Conservation (phyloP, 2,329 filamentous ascomycete species). For the Diaporthe amygdali region DNA sequence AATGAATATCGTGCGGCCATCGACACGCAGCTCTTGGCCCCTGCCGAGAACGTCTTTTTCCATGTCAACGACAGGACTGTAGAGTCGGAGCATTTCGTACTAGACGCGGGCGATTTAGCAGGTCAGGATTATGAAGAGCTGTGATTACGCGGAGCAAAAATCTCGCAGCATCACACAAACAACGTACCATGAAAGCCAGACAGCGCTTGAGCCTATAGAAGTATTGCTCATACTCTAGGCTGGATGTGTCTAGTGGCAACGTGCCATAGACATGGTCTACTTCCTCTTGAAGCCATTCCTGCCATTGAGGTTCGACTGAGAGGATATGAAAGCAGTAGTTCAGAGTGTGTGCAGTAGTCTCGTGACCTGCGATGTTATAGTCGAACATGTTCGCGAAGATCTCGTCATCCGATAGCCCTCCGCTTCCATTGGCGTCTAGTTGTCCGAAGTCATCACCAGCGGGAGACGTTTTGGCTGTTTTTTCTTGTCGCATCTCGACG, state of each 20-base stretch:
- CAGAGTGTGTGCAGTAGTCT: slow-evolving; percentile 10
- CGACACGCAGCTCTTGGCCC: neutral
- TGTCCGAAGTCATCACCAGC: neutral
- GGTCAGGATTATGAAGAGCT: too few species aligned
- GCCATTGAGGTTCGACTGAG: neutral
- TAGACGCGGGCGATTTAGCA: neutral
- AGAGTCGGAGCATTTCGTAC: slow-evolving; percentile 22
- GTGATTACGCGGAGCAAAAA: too few species aligned
- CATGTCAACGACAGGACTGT: slow-evolving; percentile 1
- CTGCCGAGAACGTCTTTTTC: neutral
- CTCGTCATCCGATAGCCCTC: neutral
- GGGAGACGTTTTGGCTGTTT: neutral
- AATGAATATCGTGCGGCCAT: neutral
- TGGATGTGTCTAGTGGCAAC: neutral
- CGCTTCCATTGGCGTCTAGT: neutral
- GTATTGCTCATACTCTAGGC: slow-evolving; percentile 11
- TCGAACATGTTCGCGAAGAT: slow-evolving; percentile 13
- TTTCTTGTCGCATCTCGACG: neutral
- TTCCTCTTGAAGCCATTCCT: slow-evolving; percentile 11
- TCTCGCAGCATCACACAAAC: fast-evolving
- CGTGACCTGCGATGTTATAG: slow-evolving; percentile 12
- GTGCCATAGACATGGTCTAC: neutral
- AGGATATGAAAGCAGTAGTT: slow-evolving; percentile 14
- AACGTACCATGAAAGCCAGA: slow-evolving; percentile 20
- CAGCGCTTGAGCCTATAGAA: slow-evolving; percentile 20